Percentiles rank a stretch among this genome's conserved stretches.
Conservation (phyloP, 2,329 filamentous ascomycete genomes). For the Pseudogymnoascus verrucosus region DNA sequence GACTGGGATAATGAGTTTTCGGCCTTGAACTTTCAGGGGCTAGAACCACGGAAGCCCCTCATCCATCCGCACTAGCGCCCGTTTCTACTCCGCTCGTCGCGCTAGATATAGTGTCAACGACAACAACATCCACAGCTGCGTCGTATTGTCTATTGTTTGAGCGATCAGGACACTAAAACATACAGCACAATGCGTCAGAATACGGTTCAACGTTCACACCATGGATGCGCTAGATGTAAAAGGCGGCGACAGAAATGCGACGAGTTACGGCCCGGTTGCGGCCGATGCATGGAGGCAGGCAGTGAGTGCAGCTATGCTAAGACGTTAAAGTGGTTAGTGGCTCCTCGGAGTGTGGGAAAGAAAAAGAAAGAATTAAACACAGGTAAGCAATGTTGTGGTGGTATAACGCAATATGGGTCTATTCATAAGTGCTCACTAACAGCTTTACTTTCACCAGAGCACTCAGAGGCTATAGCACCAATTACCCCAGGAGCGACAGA, state of each 20-base stretch:
- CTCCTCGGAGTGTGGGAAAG: conserved; percentile 33
- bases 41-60: background rate
- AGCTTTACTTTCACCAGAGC: background rate
- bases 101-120: background rate
- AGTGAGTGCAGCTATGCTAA: conserved; percentile 33
- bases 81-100: background rate
- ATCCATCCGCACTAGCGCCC: background rate
- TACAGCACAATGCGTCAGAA: background rate
- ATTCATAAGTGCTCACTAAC: background rate
- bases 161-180: background rate
- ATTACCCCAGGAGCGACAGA: background rate
- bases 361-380: conserved; percentile 27
- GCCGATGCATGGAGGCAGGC: conserved; percentile 29
- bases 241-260: conserved; percentile 38
- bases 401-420: background rate
- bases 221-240: conserved; percentile 37
- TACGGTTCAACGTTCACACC: conserved; percentile 28
- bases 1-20: background rate
- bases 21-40: background rate
- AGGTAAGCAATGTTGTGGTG: conserved; percentile 31
- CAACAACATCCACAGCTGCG: background rate
- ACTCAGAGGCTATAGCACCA: background rate
- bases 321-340: conserved; percentile 35
- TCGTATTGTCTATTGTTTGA: background rate
- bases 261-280: conserved; percentile 33